phyloP scores from a whole-genome alignment of 2,329 filamentous ascomycete genomes.

The Sporothrix brasiliensis region DNA sequence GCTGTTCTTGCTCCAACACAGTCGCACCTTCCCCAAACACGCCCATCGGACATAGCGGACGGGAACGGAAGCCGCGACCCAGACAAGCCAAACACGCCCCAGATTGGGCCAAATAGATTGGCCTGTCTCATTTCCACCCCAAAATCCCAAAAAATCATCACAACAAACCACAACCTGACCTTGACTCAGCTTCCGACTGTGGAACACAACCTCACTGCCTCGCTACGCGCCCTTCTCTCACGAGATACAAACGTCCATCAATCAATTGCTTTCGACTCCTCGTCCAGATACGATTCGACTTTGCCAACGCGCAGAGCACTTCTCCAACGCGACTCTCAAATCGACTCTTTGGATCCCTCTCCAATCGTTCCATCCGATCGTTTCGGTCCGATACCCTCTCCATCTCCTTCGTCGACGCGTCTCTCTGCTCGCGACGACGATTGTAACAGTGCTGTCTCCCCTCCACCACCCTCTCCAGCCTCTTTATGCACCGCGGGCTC shows the following conservation, averaged over 20 bases:
- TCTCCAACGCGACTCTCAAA: neutral
- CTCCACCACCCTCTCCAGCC: constrained; percentile 36
- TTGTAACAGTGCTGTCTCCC: neutral
- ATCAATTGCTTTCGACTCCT: neutral
- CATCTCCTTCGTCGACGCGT: constrained; percentile 30
- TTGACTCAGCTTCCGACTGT: constrained; percentile 14
- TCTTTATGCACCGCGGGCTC: constrained; percentile 68
- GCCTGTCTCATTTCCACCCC: neutral
- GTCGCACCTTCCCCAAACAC: constrained; percentile 16
- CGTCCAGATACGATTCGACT: neutral
- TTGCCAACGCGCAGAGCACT: constrained; percentile 8
- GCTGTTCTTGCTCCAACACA: neutral
- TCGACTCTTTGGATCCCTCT: neutral
- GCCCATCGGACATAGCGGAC: constrained; percentile 24
- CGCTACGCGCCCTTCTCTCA: neutral
- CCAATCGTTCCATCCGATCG: too few relatives aligned
- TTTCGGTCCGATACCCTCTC: neutral
- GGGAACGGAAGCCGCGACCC: constrained; percentile 16
- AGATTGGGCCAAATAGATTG: constrained; percentile 11
- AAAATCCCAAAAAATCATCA: neutral
- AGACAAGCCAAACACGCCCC: neutral
- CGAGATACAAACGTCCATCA: neutral
- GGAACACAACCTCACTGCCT: constrained; percentile 1
- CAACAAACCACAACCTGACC: constrained; percentile 7
- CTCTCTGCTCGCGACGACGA: constrained; percentile 31